Base-by-base conservation (phyloP, 768 basidiomycete species). In the Termitomyces sp. region DNA sequence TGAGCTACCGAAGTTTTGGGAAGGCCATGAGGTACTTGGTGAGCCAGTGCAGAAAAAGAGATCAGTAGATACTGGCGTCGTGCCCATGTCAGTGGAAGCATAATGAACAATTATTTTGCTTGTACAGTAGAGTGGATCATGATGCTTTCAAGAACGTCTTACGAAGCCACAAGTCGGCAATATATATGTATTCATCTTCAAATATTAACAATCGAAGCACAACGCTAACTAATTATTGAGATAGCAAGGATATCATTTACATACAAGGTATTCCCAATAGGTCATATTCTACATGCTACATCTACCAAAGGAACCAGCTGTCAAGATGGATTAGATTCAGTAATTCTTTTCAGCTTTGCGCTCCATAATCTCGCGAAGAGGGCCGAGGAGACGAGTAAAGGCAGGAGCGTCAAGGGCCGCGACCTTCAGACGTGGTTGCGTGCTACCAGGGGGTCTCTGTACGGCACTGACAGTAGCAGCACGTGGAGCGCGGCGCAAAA, bases 401-500 rank as follows among this genome's bases (percentile, higher is more conserved):
- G 95, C 90, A 58, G 90, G 83, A 36, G 93, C 92, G 65, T 94
- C 94, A 62, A 99, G 78, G 10, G 92, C 92, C 7, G 96, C 96
- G 13, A 98, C 93, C 70, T 95, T 92, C 44, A 99, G 82, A 69
- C 88, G 92, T 12, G 80, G 81, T 59, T 70, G 68, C 26, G 77
- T 26, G 41, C 52, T 72, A 34, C 73, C 70, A 42, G 83, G 78
- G 0, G 66, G 60, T 46, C 87, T 78, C 50, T 74, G 70, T 16
- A 87, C 71, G 4, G 94, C 94, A 62, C 92, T 92, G 57, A 99
- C 94, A 15, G 95, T 98, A n/a, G 96, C 96, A 2, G 95, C 95
- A 48, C 96, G 90, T 16, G 94, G 94, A 42, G 88, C 90, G 13
- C 88, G 81, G 58, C 90, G 88, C 56, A 99, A 80, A 24, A 99